Evolutionary conservation across 2,329 filamentous ascomycete species (phyloP).

Genomic region (Pestalotiopsis sp.): DNA sequence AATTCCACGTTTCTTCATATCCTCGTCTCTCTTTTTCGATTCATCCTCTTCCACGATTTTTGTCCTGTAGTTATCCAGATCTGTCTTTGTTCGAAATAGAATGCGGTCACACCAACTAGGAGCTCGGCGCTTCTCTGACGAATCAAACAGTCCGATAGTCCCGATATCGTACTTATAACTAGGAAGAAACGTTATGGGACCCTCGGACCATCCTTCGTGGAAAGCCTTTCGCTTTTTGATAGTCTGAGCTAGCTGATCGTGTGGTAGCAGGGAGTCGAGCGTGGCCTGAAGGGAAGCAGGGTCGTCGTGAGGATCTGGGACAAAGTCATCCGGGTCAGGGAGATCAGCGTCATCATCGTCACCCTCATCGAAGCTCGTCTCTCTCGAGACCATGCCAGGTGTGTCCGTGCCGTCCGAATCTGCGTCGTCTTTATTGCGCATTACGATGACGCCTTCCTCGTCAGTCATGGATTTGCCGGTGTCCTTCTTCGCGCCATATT

Average conservation of each 20-base stretch:
- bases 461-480: conserved; percentile 43
- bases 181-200: conserved; percentile 83
- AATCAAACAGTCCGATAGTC: conserved; percentile 90
- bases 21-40: conserved; percentile 73
- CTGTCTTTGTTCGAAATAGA: conserved; percentile 76
- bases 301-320: conserved; percentile 71
- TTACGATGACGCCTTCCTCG: conserved; percentile 51
- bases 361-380: conserved; percentile 30
- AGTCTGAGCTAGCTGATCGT: conserved; percentile 81
- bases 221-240: conserved; percentile 80
- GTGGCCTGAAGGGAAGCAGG: conserved; percentile 88
- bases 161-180: conserved; percentile 98
- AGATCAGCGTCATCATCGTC: conserved; percentile 39
- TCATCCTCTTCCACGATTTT: conserved; percentile 64
- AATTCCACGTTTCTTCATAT: conserved; percentile 81
- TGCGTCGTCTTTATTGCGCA: conserved; percentile 51
- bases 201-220: conserved; percentile 90
- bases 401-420: conserved; percentile 35
- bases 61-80: conserved; percentile 67
- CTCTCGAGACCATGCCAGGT: conserved; percentile 32
- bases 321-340: conserved; percentile 68
- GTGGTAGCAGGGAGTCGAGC: conserved; percentile 80
- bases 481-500: conserved; percentile 63
- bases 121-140: conserved; percentile 88
- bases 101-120: conserved; percentile 98